phyloP scores from a whole-genome alignment of 306 rosid genomes.

The Oxytropis ochrocephala region DNA sequence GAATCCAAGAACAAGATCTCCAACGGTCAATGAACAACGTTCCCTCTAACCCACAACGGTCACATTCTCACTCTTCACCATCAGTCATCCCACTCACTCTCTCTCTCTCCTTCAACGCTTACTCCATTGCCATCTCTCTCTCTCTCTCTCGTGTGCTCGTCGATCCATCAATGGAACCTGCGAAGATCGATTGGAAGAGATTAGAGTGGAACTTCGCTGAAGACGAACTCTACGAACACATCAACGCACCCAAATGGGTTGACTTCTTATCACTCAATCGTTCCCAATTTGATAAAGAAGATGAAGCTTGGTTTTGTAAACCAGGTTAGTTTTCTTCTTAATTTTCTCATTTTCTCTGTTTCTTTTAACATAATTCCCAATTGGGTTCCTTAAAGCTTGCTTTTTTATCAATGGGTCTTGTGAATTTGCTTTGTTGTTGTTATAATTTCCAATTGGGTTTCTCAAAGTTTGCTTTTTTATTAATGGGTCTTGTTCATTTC shows the following conservation, averaged over 20 bases:
- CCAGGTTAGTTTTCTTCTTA: constrained; percentile 33
- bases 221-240: constrained; percentile 70
- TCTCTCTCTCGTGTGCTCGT: not conserved
- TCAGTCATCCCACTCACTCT: not conserved
- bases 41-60: constrained; percentile 43
- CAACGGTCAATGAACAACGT: constrained; percentile 73
- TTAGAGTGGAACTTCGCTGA: constrained; percentile 71
- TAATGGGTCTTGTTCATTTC: constrained; percentile 1
- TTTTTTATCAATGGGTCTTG: not conserved
- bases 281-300: constrained; percentile 24
- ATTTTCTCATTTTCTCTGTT: not conserved
- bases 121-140: not conserved
- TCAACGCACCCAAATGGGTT: constrained; percentile 90
- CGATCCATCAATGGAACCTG: constrained; percentile 66
- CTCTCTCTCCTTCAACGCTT: not conserved
- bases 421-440: not conserved
- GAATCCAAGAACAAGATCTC: not conserved
- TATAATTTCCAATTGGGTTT: not conserved
- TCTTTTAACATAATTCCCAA: not conserved
- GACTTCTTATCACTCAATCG: constrained; percentile 62
- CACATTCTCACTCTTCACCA: constrained; percentile 26
- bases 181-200: constrained; percentile 89
- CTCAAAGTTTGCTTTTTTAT: not conserved
- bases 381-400: constrained; percentile 4
- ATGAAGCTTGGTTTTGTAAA: constrained; percentile 86